Evolutionary conservation across 805 yeast genomes (phyloP), one percentile per base, ranked within the genome.

Genomic region (Pichia scutulata): DNA sequence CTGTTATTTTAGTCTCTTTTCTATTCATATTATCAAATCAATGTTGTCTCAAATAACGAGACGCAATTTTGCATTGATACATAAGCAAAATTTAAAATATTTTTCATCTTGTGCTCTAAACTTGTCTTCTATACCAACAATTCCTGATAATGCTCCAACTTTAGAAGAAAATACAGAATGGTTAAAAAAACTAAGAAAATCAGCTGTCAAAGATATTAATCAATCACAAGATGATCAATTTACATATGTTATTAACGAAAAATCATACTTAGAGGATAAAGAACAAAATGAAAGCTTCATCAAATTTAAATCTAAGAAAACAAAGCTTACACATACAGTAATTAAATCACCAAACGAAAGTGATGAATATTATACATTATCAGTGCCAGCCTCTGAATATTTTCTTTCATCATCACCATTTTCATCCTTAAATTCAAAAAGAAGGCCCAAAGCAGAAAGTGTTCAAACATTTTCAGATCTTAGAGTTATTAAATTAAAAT

Each of bases 401-500:
- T 65, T 58, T 33, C 52, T 67, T 16, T 59, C 67, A 7, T 66
- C 71, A 14, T 72, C 77, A 3, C 73, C 73, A 0, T 74, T 66
- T 53, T 70, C 76, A 0, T 54, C 60, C 16, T 39, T 70, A 24
- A 53, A 68, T 4, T 43, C 68, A 39, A 64, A 65, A 51, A 60
- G 65, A 58, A 60, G 80, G 60, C 73, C 81, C 53, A 69, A 73
- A 55, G 68, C 77, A 23, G 73, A 71, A 54, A 51, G 68, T 50
- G 55, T 63, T 50, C 68, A 72, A 49, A 60, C 68, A 37, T 84
- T 77, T 60, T 68, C 80, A 1, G 97, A 90, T 63, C 67, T 88
- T 4, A 76, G 84, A 52, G 75, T 87, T 8, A 73, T 92, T 10
- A 78, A 78, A 49, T 70, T 89, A 9, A 63, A 69, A 4, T 80